Conservation (phyloP, 306 rosid species). For the Lathyrus aphaca region DNA sequence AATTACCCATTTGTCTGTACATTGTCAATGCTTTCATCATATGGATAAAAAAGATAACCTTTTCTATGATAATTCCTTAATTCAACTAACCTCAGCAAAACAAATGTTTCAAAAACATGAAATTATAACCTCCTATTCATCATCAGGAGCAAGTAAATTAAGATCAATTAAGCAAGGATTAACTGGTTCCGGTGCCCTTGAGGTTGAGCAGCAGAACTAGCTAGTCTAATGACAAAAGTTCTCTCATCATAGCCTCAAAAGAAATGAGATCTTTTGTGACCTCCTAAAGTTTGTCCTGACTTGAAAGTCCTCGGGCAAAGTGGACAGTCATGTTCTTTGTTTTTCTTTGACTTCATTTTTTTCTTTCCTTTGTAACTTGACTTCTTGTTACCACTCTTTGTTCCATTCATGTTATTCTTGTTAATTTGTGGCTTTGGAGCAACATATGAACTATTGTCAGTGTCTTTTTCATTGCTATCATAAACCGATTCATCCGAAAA, state of each 20-base stretch:
- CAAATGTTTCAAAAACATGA: conserved; percentile 38
- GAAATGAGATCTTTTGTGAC: conserved; percentile 94
- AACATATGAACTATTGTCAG: conserved; percentile 49
- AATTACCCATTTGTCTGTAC: conserved; percentile 54
- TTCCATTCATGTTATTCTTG: conserved; percentile 33
- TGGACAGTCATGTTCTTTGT: conserved; percentile 81
- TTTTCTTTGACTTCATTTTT: conserved; percentile 61
- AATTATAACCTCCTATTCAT: conserved; percentile 56
- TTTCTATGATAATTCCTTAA: conserved; percentile 33
- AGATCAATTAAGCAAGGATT: conserved; percentile 74
- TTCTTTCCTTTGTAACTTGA: conserved; percentile 41
- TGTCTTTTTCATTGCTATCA: conserved; percentile 70
- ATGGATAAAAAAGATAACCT: conserved; percentile 38
- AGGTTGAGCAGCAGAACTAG: conserved; percentile 31
- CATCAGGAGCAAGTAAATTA: conserved; percentile 82
- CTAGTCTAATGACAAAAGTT: conserved; percentile 56
- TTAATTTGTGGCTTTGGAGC: conserved; percentile 40
- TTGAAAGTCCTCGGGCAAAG: conserved; percentile 70
- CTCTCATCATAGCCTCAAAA: conserved; percentile 66
- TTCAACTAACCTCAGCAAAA: conserved; percentile 22
- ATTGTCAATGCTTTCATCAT: conserved; percentile 48
- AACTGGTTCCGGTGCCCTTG: conserved; percentile 24
- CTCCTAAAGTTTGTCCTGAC: conserved; percentile 96
- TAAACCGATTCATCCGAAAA: conserved; percentile 48
- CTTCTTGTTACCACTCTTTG: conserved; percentile 17